Percentiles rank a stretch among this genome's conserved stretches.
These are phyloP conservation scores for Saxophila tyrrhenica DNA, from an alignment of 495 filamentous ascomycete genomes.

Conservation along the genomic window DNA sequence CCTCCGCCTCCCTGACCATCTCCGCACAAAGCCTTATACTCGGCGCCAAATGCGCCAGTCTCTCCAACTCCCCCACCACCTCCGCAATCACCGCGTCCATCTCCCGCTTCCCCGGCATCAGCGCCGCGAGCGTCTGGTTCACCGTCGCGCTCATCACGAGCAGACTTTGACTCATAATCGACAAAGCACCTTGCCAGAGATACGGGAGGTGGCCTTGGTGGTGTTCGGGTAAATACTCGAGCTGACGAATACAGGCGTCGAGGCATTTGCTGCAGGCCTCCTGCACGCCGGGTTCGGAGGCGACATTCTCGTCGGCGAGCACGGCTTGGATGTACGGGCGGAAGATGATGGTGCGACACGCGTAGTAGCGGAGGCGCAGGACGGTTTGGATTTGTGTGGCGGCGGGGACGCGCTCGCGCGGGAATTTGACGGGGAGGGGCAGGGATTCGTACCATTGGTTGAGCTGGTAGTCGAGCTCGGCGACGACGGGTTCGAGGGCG, in stretches of 20 bases:
- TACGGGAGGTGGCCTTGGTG: slow-evolving; percentile 81
- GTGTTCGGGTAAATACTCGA: slow-evolving; percentile 69
- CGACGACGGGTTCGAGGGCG: slow-evolving; percentile 62
- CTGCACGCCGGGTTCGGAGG: slow-evolving; percentile 51
- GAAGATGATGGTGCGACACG: slow-evolving; percentile 76
- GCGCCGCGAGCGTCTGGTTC: slow-evolving; percentile 56
- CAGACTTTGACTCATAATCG: slow-evolving; percentile 65
- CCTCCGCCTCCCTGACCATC: slow-evolving; percentile 68
- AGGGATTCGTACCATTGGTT: slow-evolving; percentile 76
- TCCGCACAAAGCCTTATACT: slow-evolving; percentile 61
- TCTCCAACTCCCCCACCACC: slow-evolving; percentile 60
- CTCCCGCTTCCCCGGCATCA: slow-evolving; percentile 50
- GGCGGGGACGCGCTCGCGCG: slow-evolving; percentile 50
- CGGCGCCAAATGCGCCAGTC: slow-evolving; percentile 62
- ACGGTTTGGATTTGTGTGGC: slow-evolving; percentile 70
- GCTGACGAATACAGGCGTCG: slow-evolving; percentile 68
- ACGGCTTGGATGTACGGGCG: slow-evolving; percentile 72
- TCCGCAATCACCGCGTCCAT: slow-evolving; percentile 65
- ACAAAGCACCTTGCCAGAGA: slow-evolving; percentile 69
- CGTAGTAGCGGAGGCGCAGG: slow-evolving; percentile 65
- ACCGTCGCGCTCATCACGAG: slow-evolving; percentile 76
- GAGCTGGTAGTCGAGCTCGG: slow-evolving; percentile 69
- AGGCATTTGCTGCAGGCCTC: slow-evolving; percentile 71
- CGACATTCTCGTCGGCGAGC: slow-evolving; percentile 59
- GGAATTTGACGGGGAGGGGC: slow-evolving; percentile 62